A percentile compares a stretch with the other conserved stretches of the same genome.
These are phyloP conservation scores for Sporisorium sorghi DNA, from an alignment of 1,284 basidiomycete species.

Conservation along the genomic window DNA sequence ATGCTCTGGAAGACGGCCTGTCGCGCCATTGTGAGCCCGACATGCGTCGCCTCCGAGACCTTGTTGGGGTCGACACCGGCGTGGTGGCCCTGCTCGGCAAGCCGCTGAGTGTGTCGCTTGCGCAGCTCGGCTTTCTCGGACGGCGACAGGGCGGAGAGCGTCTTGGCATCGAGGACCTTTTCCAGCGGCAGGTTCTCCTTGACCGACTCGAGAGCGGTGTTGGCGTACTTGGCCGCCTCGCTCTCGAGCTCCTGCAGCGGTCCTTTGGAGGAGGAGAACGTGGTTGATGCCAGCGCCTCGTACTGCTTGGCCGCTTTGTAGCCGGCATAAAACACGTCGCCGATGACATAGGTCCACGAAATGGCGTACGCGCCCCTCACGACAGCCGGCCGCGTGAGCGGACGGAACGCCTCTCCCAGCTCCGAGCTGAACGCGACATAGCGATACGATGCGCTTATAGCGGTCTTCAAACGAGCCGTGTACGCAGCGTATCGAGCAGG, in stretches of 20 bases:
- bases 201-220: conserved; percentile 17
- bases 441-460: conserved; percentile 48
- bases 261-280: conserved; percentile 20
- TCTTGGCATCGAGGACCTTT: conserved; percentile 43
- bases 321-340: conserved; percentile 90
- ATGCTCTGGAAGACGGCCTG: conserved; percentile 66
- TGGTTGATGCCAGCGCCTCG: conserved; percentile 37
- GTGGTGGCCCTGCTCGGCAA: conserved; percentile 31
- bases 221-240: conserved; percentile 49
- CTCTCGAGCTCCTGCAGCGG: conserved; percentile 25
- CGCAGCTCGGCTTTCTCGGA: conserved; percentile 55
- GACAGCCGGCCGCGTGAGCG: conserved; percentile 81
- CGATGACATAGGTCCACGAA: conserved; percentile 79
- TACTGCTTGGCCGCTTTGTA: conserved; percentile 73
- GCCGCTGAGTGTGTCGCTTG: conserved; percentile 42
- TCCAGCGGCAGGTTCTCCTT: conserved; percentile 41
- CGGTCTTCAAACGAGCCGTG: conserved; percentile 59
- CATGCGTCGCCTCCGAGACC: conserved; percentile 42
- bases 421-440: conserved; percentile 78
- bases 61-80: conserved; percentile 40
- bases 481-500: conserved; percentile 60
- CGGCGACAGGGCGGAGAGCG: conserved; percentile 27
- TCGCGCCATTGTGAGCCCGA: conserved; percentile 57
- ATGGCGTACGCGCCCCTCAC: conserved; percentile 87
- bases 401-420: conserved; percentile 90